Conservation (phyloP, 495 filamentous ascomycete species). For the Penicillium canescens region DNA sequence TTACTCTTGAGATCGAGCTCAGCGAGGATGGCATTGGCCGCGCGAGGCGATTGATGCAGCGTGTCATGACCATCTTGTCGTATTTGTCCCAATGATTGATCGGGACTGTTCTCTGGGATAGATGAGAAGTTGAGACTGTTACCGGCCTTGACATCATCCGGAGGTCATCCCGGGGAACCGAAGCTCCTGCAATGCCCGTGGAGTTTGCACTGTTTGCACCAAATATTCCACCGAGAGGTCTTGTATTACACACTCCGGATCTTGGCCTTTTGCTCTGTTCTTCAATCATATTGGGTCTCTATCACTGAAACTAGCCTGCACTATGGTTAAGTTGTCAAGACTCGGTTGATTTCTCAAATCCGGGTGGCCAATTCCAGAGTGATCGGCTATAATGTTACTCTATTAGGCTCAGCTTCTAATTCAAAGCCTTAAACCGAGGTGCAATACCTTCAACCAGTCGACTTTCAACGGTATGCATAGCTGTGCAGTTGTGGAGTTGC, state of each 20-base stretch:
- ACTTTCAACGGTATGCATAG: too few relatives aligned
- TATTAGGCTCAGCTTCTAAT: too few relatives aligned
- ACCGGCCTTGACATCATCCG: constrained; percentile 45
- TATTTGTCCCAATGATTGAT: neutral
- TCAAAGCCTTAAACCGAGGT: too few relatives aligned
- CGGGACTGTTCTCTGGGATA: constrained; percentile 2
- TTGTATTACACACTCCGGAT: constrained; percentile 12
- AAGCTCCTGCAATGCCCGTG: constrained; percentile 21
- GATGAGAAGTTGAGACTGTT: constrained; percentile 14
- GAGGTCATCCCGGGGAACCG: constrained; percentile 20
- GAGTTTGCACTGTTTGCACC: constrained; percentile 42
- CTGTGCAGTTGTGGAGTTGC: too few relatives aligned
- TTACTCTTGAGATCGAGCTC: constrained; percentile 19
- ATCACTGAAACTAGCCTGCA: neutral
- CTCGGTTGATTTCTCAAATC: too few relatives aligned
- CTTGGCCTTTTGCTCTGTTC: neutral
- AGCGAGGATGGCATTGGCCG: constrained; percentile 28
- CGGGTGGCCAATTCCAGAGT: too few relatives aligned
- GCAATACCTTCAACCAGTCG: too few relatives aligned
- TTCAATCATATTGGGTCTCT: neutral
- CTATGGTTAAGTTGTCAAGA: neutral
- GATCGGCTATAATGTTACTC: too few relatives aligned
- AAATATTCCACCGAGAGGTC: constrained; percentile 20
- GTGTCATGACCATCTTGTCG: constrained; percentile 39
- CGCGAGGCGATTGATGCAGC: constrained; percentile 33